Evolutionary conservation across 345 rosid species (phyloP).

Genomic region (Clausena lansium): DNA sequence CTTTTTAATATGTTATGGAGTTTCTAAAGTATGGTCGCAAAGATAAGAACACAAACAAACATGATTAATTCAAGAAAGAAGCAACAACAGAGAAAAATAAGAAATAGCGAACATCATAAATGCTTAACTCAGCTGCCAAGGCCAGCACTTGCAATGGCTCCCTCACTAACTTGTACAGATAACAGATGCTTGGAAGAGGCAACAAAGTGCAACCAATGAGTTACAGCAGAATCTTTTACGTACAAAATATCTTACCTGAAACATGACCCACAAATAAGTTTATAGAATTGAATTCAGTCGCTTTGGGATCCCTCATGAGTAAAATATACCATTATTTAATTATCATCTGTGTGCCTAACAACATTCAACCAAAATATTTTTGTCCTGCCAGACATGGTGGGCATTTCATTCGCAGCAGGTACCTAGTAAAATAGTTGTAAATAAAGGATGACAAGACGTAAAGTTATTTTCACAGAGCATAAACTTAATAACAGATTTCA

Average conservation of each 20-base stretch:
- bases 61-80: neutral
- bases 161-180: neutral
- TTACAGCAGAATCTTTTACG: neutral
- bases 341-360: slow-evolving; percentile 1
- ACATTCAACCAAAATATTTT: slow-evolving; percentile 17
- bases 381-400: slow-evolving; percentile 17
- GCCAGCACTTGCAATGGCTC: neutral
- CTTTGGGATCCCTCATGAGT: neutral
- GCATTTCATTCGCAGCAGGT: slow-evolving; percentile 10
- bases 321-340: neutral
- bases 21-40: neutral
- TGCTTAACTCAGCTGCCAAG: neutral
- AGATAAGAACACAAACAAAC: neutral
- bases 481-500: slow-evolving; percentile 5
- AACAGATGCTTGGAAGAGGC: slow-evolving; percentile 4
- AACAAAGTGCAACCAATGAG: slow-evolving; percentile 1
- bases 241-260: slow-evolving; percentile 14
- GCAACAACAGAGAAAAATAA: neutral
- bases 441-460: slow-evolving; percentile 1
- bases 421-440: slow-evolving; percentile 17
- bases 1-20: neutral
- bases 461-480: slow-evolving; percentile 2
- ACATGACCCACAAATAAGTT: slow-evolving; percentile 16
- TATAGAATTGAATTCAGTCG: neutral
- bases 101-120: neutral